Percentiles rank a stretch among this genome's conserved stretches.
These are phyloP conservation scores for Phytomonas sp. DNA, from an alignment of 208 protist species.

Conservation along the genomic window DNA sequence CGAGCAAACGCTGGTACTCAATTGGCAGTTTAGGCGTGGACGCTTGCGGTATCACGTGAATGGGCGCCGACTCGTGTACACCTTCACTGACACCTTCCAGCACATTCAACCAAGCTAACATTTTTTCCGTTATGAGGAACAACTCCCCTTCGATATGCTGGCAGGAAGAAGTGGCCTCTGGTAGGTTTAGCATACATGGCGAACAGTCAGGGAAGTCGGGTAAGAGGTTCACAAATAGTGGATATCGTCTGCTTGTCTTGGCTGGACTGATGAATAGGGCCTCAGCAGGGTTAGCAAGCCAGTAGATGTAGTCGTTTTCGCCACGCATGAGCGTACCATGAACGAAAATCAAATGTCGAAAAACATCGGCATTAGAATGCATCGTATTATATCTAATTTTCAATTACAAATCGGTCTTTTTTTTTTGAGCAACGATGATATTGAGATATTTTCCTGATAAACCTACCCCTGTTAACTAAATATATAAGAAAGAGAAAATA, in stretches of 20 bases:
- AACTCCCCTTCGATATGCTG: slow-evolving; percentile 52
- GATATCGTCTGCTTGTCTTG: slow-evolving; percentile 35
- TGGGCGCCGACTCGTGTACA: slow-evolving; percentile 19
- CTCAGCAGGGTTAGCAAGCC: slow-evolving; percentile 39
- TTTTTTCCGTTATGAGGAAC: slow-evolving; percentile 40
- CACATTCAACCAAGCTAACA: slow-evolving; percentile 54
- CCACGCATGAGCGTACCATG: slow-evolving; percentile 63
- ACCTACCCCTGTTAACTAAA: not conserved
- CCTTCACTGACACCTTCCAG: slow-evolving; percentile 33
- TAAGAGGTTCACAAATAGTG: slow-evolving; percentile 48
- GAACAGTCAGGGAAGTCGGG: slow-evolving; percentile 30
- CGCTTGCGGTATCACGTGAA: slow-evolving; percentile 9
- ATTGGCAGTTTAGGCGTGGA: not conserved
- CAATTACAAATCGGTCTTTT: not conserved
- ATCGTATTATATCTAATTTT: not conserved
- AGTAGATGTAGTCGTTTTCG: slow-evolving; percentile 64
- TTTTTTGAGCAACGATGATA: slow-evolving; percentile 1
- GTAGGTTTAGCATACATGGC: slow-evolving; percentile 42
- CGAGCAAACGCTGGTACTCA: not conserved
- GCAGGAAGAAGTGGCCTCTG: slow-evolving; percentile 16
- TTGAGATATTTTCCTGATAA: not conserved
- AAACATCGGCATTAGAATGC: not conserved
- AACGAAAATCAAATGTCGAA: slow-evolving; percentile 42
- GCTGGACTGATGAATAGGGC: slow-evolving; percentile 36
- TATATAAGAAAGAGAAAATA: slow-evolving; percentile 15